Conservation (phyloP, 2,329 filamentous ascomycete species). For the Escovopsis sp. region DNA sequence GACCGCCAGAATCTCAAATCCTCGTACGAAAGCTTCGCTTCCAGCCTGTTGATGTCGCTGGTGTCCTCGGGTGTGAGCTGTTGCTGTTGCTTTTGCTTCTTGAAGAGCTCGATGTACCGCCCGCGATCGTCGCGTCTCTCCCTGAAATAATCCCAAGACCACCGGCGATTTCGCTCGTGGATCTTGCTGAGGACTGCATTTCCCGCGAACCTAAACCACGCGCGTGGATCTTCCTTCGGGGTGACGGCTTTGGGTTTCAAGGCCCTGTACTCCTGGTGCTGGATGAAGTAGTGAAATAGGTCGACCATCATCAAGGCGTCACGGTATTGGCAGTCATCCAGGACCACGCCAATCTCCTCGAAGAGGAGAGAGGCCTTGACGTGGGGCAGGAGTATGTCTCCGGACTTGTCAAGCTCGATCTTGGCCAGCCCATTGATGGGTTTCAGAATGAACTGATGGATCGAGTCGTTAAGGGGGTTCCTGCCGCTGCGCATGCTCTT, state of each 20-base stretch:
- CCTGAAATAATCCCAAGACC: slow-evolving; percentile 93
- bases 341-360: slow-evolving; percentile 92
- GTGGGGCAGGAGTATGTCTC: slow-evolving; percentile 62
- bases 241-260: slow-evolving; percentile 68
- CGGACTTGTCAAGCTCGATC: slow-evolving; percentile 88
- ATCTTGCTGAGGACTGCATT: slow-evolving; percentile 86
- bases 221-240: slow-evolving; percentile 78
- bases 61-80: slow-evolving; percentile 57
- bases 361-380: slow-evolving; percentile 87
- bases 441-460: slow-evolving; percentile 88
- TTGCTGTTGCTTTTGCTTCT: slow-evolving; percentile 70
- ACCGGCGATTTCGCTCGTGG: slow-evolving; percentile 79
- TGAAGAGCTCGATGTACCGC: slow-evolving; percentile 87
- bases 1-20: slow-evolving; percentile 97
- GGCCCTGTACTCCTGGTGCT: slow-evolving; percentile 93
- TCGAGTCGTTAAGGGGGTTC: slow-evolving; percentile 39
- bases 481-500: slow-evolving; percentile 66
- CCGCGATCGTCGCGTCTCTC: slow-evolving; percentile 82
- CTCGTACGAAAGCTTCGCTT: slow-evolving; percentile 83
- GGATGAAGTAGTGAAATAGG: slow-evolving; percentile 94
- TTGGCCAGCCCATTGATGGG: slow-evolving; percentile 92
- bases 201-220: slow-evolving; percentile 86
- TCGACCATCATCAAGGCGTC: slow-evolving; percentile 97
- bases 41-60: slow-evolving; percentile 59
- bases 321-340: slow-evolving; percentile 94